Conservation (phyloP, 306 rosid species). For the Vicia villosa region DNA sequence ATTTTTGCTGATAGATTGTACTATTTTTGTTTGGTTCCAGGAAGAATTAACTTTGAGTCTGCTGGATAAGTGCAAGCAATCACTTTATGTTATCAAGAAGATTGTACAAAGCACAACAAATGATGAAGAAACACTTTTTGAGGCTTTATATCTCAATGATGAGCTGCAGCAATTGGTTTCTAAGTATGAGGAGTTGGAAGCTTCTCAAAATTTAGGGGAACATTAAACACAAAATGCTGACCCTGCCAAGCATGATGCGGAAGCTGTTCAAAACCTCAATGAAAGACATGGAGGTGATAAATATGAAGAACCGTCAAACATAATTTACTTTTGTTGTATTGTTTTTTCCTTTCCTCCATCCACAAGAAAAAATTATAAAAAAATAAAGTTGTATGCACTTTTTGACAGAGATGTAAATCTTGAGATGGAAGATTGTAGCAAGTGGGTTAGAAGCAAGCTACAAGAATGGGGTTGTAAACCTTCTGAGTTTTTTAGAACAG, state of each 20-base stretch:
- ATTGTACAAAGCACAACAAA: conserved; percentile 69
- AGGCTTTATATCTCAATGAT: conserved; percentile 78
- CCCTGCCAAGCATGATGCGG: conserved; percentile 34
- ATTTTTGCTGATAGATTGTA: conserved; percentile 26
- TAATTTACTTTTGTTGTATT: conserved; percentile 1
- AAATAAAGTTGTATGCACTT: conserved; percentile 35
- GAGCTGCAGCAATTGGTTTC: conserved; percentile 72
- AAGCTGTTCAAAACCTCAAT: conserved; percentile 40
- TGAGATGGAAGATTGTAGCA: conserved; percentile 62
- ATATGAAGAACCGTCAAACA: conserved; percentile 11
- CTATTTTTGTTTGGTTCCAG: conserved; percentile 46
- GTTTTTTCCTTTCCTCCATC: not conserved
- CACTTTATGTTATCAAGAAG: conserved; percentile 58
- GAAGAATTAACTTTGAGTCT: conserved; percentile 76
- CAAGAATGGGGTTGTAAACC: conserved; percentile 73
- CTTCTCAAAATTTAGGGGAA: conserved; percentile 43
- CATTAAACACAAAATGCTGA: conserved; percentile 44
- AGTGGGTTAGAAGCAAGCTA: conserved; percentile 72
- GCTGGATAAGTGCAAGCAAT: conserved; percentile 74
- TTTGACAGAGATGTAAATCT: conserved; percentile 52
- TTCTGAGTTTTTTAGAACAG: conserved; percentile 74
- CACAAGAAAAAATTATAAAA: not conserved
- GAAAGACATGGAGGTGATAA: conserved; percentile 29
- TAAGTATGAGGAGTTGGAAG: conserved; percentile 67
- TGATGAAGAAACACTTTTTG: conserved; percentile 76